A percentile compares a stretch with the other conserved stretches of the same genome.
Conservation (phyloP, 805 yeast species). For the Suhomyces sp. region DNA sequence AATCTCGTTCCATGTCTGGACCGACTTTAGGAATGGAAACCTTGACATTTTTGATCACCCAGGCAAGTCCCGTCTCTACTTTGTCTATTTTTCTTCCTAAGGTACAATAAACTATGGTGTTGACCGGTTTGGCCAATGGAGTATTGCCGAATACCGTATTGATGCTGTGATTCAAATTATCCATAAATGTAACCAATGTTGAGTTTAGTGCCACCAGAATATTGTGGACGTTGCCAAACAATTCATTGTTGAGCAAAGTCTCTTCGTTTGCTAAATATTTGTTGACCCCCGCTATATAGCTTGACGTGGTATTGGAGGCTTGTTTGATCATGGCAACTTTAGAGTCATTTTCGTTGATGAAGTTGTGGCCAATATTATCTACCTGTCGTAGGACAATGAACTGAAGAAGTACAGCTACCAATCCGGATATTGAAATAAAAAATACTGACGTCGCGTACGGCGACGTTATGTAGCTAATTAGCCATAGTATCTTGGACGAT, state of each 20-base stretch:
- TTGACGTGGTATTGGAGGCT: neutral
- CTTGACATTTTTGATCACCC: slow-evolving; percentile 68
- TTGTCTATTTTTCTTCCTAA: slow-evolving; percentile 67
- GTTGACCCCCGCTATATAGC: slow-evolving; percentile 44
- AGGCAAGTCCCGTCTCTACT: slow-evolving; percentile 69
- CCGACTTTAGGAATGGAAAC: slow-evolving; percentile 49
- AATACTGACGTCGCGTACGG: slow-evolving; percentile 49
- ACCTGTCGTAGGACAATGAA: slow-evolving; percentile 39
- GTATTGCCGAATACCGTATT: slow-evolving; percentile 65
- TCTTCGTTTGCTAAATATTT: slow-evolving; percentile 48
- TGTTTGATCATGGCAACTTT: neutral
- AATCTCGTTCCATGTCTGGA: neutral
- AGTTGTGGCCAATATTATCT: neutral
- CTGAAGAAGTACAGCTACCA: slow-evolving; percentile 55
- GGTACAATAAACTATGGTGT: slow-evolving; percentile 72
- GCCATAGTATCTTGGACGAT: slow-evolving; percentile 3
- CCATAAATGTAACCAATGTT: slow-evolving; percentile 57
- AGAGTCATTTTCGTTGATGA: neutral
- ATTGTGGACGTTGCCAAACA: slow-evolving; percentile 63
- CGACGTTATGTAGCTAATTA: slow-evolving; percentile 45
- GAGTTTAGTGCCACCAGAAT: slow-evolving; percentile 57
- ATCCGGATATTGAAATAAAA: slow-evolving; percentile 55
- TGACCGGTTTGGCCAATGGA: slow-evolving; percentile 58
- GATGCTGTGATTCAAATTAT: slow-evolving; percentile 56
- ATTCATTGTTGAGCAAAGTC: slow-evolving; percentile 51